Percentiles rank a stretch among this genome's conserved stretches.
These are phyloP conservation scores for Fusarium sp. DNA, from an alignment of 2,329 filamentous ascomycete genomes.

Conservation along the genomic window DNA sequence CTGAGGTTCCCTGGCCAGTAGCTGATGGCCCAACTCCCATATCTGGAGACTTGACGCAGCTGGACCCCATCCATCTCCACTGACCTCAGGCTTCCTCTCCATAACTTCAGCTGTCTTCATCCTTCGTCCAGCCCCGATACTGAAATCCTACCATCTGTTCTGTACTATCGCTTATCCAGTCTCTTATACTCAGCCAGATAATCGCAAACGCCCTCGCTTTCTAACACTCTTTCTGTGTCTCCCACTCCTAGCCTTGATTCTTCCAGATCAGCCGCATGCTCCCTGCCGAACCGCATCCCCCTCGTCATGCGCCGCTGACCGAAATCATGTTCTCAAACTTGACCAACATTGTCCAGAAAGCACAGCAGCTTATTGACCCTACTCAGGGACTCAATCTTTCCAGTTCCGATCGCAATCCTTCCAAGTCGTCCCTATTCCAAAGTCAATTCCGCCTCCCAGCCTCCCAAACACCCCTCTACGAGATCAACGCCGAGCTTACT, in stretches of 20 bases:
- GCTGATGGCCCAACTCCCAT: conserved; percentile 18
- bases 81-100: conserved; percentile 13
- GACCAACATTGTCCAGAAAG: conserved; percentile 90
- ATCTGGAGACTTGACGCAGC: conserved; percentile 32
- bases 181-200: not conserved
- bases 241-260: not conserved
- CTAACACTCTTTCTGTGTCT: not conserved
- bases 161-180: not conserved
- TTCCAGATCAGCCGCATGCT: conserved; percentile 20
- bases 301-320: conserved; percentile 53
- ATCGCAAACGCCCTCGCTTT: not conserved
- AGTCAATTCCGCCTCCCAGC: conserved; percentile 95
- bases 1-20: conserved; percentile 26
- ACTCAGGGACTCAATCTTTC: conserved; percentile 78
- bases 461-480: conserved; percentile 90
- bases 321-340: conserved; percentile 68
- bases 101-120: conserved; percentile 22
- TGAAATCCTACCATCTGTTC: conserved; percentile 4
- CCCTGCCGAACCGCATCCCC: conserved; percentile 21
- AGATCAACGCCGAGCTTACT: conserved; percentile 95
- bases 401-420: conserved; percentile 81
- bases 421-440: conserved; percentile 92
- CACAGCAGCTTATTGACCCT: conserved; percentile 93
- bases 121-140: conserved; percentile 19
- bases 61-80: conserved; percentile 23